Evolutionary conservation across 169 alveolate genomes (phyloP), one percentile per base, ranked within the genome.

Genomic region (Eimeria praecox): DNA sequence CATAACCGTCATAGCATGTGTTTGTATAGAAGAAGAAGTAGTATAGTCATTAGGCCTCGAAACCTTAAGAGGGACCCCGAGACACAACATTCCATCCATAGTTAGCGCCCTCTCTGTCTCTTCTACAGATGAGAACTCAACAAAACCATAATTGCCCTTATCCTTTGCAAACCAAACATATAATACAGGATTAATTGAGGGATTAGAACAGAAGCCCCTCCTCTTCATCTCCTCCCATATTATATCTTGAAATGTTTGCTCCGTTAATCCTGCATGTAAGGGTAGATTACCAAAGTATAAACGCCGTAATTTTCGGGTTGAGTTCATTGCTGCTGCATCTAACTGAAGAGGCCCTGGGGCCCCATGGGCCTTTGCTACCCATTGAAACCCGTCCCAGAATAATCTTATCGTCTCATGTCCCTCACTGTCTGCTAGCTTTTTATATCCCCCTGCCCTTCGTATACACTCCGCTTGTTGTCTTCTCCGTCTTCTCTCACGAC

Each of bases 131-230:
- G 94, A 3, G 94, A 98, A 98, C 88, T 98, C 99, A 56, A 98
- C 99, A 88, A 98, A 98, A 54, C 99, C 99, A 95, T 98, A 98
- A 96, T 96, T 98, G 44, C 99, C 99, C 91, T 98, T 98, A 94
- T 98, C 99, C 96, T 98, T 98, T 35, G 99, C 99, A 92, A 98
- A 98, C 99, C 99, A 98, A 27, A 98, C 99, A 94, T 98, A 98
- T 9, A 98, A 92, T 64, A 98, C 99, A 16, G 99, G 99, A 40
- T 98, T 97, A 38, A 97, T 98, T 42, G 97, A 96, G 27, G 99
- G 99, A 92, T 98, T 98, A 66, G 95, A 97, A 88, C 99, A 98
- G 85, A 98, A 96, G 94, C 97, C 97, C 54, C 99, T 96, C 66
- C 69, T 90, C 88, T 95, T 97, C 99, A 98, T 98, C 82, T 98